These are phyloP conservation scores for Pichia sp. DNA, from an alignment of 1,139 yeast species.

Conservation along the genomic window DNA sequence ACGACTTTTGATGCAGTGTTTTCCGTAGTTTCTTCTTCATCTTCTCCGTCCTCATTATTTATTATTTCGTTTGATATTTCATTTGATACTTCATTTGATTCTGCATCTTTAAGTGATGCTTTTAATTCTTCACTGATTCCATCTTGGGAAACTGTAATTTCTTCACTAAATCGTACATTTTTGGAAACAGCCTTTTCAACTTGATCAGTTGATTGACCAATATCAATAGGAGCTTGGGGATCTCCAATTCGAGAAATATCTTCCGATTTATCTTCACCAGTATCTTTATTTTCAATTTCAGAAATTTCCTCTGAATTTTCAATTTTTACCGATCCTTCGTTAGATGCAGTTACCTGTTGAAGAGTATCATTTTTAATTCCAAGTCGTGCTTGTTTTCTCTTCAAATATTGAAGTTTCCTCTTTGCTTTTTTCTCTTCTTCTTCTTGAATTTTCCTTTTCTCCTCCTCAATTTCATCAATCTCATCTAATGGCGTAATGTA, in stretches of 20 bases:
- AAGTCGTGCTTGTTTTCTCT: conserved; percentile 24
- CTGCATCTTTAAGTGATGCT: neutral
- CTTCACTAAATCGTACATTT: conserved; percentile 2
- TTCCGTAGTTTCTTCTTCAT: neutral
- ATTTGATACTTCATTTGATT: conserved; percentile 2
- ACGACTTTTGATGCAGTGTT: conserved; percentile 19
- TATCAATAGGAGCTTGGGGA: too few species aligned
- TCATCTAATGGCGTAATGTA: conserved; percentile 49
- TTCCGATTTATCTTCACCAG: neutral
- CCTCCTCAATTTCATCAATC: conserved; percentile 40
- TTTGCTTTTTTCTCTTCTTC: conserved; percentile 31
- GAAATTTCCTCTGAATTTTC: neutral
- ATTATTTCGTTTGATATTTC: neutral
- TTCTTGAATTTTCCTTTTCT: conserved; percentile 27
- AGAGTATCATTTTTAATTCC: conserved; percentile 3
- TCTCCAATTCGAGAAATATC: neutral
- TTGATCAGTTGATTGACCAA: too few species aligned
- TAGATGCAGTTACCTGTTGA: neutral
- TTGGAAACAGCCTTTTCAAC: neutral
- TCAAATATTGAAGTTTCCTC: conserved; percentile 37
- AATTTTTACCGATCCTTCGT: neutral
- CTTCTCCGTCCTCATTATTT: conserved; percentile 10
- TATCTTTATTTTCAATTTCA: neutral
- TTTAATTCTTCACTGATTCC: conserved; percentile 1
- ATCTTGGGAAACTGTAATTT: neutral